Evolutionary conservation across 75 land plant genomes (phyloP).

Genomic region (Sequoia sempervirens): DNA sequence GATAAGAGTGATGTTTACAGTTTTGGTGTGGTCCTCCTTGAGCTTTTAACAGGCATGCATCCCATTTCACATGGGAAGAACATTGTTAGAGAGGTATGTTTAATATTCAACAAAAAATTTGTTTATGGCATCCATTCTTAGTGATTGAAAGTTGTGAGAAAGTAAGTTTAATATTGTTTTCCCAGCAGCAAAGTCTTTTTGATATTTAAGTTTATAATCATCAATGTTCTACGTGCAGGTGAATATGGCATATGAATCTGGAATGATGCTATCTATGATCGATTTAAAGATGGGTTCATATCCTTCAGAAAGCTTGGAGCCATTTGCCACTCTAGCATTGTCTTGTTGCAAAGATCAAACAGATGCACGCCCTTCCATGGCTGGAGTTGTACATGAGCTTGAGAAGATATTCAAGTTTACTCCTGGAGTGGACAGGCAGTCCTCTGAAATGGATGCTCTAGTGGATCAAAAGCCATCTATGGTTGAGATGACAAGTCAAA

Average conservation of each 20-base stretch:
- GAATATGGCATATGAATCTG: slow-evolving; percentile 46
- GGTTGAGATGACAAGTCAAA: background rate
- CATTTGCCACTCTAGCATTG: slow-evolving; percentile 52
- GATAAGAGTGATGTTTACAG: too few species aligned
- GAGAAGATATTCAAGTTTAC: slow-evolving; percentile 36
- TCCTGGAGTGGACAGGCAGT: slow-evolving; percentile 23
- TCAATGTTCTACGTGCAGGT: slow-evolving; percentile 42
- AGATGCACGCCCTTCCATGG: slow-evolving; percentile 63
- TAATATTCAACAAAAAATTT: background rate
- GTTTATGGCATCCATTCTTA: background rate
- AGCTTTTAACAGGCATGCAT: slow-evolving; percentile 80
- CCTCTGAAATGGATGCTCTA: background rate
- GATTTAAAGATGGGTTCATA: slow-evolving; percentile 62
- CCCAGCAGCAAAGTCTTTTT: slow-evolving; percentile 16
- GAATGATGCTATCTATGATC: slow-evolving; percentile 47
- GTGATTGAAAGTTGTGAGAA: slow-evolving; percentile 17
- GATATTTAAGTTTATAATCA: background rate
- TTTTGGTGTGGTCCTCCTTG: too few species aligned
- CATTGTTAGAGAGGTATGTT: slow-evolving; percentile 80
- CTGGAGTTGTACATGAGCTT: slow-evolving; percentile 62
- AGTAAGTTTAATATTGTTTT: slow-evolving; percentile 16
- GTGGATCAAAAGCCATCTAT: background rate
- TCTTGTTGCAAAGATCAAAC: slow-evolving; percentile 59
- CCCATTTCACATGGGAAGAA: slow-evolving; percentile 85
- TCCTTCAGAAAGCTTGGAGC: slow-evolving; percentile 55